A percentile compares a stretch with the other conserved stretches of the same genome.
These are phyloP conservation scores for Phytopythium ostracodes DNA, from an alignment of 352 stramenopile genomes.

Conservation along the genomic window DNA sequence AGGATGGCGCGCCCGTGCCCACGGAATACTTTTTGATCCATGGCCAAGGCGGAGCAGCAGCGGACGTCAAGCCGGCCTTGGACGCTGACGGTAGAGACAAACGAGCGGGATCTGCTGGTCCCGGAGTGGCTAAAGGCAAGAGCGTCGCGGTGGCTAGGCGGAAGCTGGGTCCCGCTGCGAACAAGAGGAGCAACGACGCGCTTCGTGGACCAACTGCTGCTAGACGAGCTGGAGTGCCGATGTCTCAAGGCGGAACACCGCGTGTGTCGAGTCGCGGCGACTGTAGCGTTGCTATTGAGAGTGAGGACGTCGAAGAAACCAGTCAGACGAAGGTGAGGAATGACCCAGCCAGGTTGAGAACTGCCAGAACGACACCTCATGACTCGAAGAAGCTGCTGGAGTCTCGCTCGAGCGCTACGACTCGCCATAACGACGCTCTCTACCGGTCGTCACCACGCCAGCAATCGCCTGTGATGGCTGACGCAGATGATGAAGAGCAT, in stretches of 20 bases:
- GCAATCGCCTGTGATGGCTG: not conserved
- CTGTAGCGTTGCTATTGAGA: not conserved
- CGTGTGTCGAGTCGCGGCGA: not conserved
- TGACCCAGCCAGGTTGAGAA: not conserved
- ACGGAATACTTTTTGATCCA: slow-evolving; percentile 50
- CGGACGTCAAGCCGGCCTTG: not conserved
- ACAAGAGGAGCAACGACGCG: not conserved
- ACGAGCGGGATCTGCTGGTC: not conserved
- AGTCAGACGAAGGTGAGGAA: not conserved
- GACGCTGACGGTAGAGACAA: not conserved
- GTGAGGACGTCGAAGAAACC: not conserved
- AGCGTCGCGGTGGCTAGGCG: not conserved
- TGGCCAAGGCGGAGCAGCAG: not conserved
- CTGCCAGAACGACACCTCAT: not conserved
- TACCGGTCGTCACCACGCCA: not conserved
- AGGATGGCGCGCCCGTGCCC: slow-evolving; percentile 18
- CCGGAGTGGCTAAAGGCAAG: not conserved
- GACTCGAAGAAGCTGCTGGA: not conserved
- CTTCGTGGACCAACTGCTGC: not conserved
- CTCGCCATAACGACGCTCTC: not conserved
- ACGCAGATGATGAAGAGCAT: not conserved
- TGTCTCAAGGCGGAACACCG: not conserved
- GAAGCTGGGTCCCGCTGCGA: not conserved
- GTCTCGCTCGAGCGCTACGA: not conserved
- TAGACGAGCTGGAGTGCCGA: not conserved